These are phyloP conservation scores for Phialophora tarda DNA, from an alignment of 2,329 filamentous ascomycete species.

Conservation along the genomic window DNA sequence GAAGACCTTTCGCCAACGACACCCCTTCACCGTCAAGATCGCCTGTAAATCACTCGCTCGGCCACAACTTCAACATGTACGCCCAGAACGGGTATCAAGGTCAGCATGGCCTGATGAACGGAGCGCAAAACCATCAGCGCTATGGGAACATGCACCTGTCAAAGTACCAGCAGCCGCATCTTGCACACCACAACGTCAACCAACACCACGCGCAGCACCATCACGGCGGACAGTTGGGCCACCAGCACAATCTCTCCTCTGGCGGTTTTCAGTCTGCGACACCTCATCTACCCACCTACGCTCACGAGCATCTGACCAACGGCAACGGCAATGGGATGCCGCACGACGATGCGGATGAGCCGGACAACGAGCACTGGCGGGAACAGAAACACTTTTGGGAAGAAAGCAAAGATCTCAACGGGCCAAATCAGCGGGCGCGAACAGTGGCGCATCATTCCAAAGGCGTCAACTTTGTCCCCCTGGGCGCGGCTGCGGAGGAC, in stretches of 20 bases:
- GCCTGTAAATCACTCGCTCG: constrained; percentile 51
- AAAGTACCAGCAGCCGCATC: constrained; percentile 55
- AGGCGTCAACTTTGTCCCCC: constrained; percentile 54
- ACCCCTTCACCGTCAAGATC: constrained; percentile 57
- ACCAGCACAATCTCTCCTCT: constrained; percentile 58
- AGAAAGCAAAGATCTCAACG: constrained; percentile 70
- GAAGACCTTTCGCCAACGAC: constrained; percentile 53
- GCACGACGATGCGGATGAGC: constrained; percentile 63
- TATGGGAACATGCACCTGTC: constrained; percentile 56
- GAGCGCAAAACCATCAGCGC: constrained; percentile 54
- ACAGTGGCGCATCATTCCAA: constrained; percentile 55
- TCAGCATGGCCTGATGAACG: constrained; percentile 59
- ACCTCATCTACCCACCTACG: constrained; percentile 62
- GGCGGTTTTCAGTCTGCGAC: constrained; percentile 54
- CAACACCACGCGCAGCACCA: constrained; percentile 48
- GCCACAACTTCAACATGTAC: constrained; percentile 56
- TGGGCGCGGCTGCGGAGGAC: constrained; percentile 55
- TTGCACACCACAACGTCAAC: constrained; percentile 51
- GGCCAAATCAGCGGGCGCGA: constrained; percentile 72
- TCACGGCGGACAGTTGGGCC: constrained; percentile 49
- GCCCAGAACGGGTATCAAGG: constrained; percentile 52
- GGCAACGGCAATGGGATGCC: constrained; percentile 60
- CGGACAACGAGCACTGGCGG: constrained; percentile 77
- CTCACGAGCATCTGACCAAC: constrained; percentile 61
- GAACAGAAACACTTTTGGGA: constrained; percentile 83